Evolutionary conservation across 352 stramenopile species (phyloP).

Genomic region (Globisporangium paroecandrum): DNA sequence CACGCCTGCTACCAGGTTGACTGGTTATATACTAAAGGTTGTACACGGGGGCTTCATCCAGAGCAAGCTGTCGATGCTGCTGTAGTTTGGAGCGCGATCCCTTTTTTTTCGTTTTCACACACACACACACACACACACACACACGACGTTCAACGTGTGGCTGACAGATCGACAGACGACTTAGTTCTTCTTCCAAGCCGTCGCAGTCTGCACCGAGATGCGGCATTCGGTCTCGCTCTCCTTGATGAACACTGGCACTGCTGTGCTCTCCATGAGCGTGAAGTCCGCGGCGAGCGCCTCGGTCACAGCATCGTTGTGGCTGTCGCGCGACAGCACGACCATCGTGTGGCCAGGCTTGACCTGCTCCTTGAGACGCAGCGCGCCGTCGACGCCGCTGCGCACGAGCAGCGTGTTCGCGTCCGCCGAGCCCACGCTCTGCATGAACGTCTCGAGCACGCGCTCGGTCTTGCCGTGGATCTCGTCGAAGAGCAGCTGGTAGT

Average conservation of each 20-base stretch:
- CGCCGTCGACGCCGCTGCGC: constrained; percentile 40
- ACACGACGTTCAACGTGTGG: neutral
- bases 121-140: neutral
- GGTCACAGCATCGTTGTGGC: constrained; percentile 29
- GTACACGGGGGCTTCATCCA: too few relatives aligned
- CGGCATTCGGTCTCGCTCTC: constrained; percentile 48
- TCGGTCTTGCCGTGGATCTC: constrained; percentile 60
- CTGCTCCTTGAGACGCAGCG: constrained; percentile 45
- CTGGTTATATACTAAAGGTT: too few relatives aligned
- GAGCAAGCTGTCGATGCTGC: too few relatives aligned
- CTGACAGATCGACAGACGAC: neutral
- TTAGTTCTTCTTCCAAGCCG: constrained; percentile 43
- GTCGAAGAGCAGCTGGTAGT: constrained; percentile 42
- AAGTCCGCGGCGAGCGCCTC: constrained; percentile 37
- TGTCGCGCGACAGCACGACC: constrained; percentile 46
- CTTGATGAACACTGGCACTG: constrained; percentile 52
- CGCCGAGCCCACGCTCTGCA: constrained; percentile 28
- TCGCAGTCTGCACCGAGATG: constrained; percentile 39
- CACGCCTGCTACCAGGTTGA: too few relatives aligned
- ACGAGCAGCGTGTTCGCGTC: constrained; percentile 29
- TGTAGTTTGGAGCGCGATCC: too few relatives aligned
- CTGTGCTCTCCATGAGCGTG: constrained; percentile 34
- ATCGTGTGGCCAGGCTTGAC: constrained; percentile 49
- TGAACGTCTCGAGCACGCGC: constrained; percentile 52
- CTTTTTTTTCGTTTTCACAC: neutral